Conservation (phyloP, 495 filamentous ascomycete genomes). For the Mycothermus thermophilus region DNA sequence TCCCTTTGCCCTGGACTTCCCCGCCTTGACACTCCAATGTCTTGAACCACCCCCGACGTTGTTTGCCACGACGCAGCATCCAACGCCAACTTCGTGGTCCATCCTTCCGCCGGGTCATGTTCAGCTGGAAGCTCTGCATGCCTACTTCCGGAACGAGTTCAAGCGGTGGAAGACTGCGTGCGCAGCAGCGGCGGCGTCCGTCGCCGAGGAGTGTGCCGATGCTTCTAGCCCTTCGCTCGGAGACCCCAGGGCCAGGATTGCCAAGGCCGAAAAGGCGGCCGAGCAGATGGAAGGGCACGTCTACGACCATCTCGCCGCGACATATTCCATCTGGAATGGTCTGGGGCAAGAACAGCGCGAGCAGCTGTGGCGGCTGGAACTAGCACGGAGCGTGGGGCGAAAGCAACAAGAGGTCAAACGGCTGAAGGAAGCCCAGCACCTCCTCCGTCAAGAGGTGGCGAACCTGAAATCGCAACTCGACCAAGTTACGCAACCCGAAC, state of each 20-base stretch:
- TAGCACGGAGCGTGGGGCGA: constrained; percentile 55
- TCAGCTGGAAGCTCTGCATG: constrained; percentile 55
- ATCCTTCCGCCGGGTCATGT: constrained; percentile 53
- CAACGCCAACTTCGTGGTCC: constrained; percentile 59
- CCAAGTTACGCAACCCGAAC: constrained; percentile 50
- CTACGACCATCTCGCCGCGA: constrained; percentile 50
- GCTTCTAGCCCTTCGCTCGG: constrained; percentile 14
- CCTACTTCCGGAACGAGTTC: constrained; percentile 51
- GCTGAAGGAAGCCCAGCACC: constrained; percentile 45
- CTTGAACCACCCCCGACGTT: constrained; percentile 66
- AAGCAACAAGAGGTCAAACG: constrained; percentile 52
- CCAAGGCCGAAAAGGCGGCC: constrained; percentile 24
- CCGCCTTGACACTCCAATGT: constrained; percentile 64
- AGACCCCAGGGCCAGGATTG: constrained; percentile 31
- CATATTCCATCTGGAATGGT: constrained; percentile 56
- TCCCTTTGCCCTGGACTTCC: constrained; percentile 64
- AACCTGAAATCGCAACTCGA: constrained; percentile 59
- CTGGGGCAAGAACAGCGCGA: constrained; percentile 41
- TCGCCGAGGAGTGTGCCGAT: constrained; percentile 28
- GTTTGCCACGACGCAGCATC: constrained; percentile 54
- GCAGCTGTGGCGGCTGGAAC: constrained; percentile 65
- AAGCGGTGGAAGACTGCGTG: constrained; percentile 43
- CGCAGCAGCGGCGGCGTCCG: constrained; percentile 26
- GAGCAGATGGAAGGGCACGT: constrained; percentile 47
- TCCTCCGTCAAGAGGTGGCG: constrained; percentile 53